These are phyloP conservation scores for Flaveria brownii DNA, from an alignment of 129 eudicot genomes.

Conservation along the genomic window DNA sequence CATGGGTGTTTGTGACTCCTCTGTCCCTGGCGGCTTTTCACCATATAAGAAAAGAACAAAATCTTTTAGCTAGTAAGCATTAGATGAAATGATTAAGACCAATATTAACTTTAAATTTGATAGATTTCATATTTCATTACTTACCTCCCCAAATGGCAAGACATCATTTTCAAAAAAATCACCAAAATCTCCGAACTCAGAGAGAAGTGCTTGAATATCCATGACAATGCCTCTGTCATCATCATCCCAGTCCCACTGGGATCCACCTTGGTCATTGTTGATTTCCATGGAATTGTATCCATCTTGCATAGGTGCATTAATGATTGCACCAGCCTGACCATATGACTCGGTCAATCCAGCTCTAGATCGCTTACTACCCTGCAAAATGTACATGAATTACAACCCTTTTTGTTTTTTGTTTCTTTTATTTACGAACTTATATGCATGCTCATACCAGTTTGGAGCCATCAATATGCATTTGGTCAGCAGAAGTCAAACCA, in stretches of 20 bases:
- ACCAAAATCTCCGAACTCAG: conserved; percentile 98
- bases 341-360: conserved; percentile 68
- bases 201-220: conserved; percentile 94
- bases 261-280: conserved; percentile 65
- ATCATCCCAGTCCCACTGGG: conserved; percentile 90
- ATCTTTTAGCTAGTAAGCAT: background rate
- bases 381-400: conserved; percentile 24
- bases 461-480: conserved; percentile 54
- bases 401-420: background rate
- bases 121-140: conserved; percentile 9
- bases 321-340: conserved; percentile 64
- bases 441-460: conserved; percentile 53
- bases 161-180: conserved; percentile 89
- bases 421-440: background rate
- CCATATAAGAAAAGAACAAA: conserved; percentile 27
- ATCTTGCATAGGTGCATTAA: conserved; percentile 48
- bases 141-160: conserved; percentile 96
- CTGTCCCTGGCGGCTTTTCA: conserved; percentile 93
- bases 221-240: conserved; percentile 76
- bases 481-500: conserved; percentile 75
- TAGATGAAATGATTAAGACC: background rate
- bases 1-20: conserved; percentile 74
- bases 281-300: conserved; percentile 57
- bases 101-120: background rate
- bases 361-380: conserved; percentile 86